Conservation (phyloP, 179 eudicot species). For the Sideroxylon spinosum region DNA sequence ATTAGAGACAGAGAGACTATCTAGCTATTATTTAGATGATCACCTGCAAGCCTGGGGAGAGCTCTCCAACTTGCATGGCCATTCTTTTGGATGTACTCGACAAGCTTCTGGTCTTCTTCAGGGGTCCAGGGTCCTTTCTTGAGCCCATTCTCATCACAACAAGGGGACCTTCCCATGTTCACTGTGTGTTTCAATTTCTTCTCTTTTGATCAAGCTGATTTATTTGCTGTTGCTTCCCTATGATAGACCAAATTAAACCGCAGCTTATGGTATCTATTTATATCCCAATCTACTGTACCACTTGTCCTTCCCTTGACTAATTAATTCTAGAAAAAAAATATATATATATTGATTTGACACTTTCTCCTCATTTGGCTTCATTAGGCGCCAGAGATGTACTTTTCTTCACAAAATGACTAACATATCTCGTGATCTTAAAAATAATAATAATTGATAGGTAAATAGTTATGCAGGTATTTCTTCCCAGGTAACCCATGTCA, state of each 20-base stretch:
- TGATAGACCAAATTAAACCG: neutral
- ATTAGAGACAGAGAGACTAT: neutral
- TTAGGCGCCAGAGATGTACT: neutral
- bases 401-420: neutral
- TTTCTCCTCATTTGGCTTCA: neutral
- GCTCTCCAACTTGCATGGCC: slow-evolving; percentile 48
- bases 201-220: neutral
- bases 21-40: neutral
- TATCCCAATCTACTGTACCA: neutral
- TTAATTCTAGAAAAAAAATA: neutral
- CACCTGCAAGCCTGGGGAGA: slow-evolving; percentile 40
- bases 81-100: slow-evolving; percentile 26
- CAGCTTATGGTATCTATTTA: neutral
- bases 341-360: slow-evolving; percentile 11
- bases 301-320: neutral
- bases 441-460: too few relatives aligned
- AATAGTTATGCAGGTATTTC: neutral
- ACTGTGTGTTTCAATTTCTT: neutral
- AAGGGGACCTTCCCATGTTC: slow-evolving; percentile 19
- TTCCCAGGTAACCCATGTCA: neutral
- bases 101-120: slow-evolving; percentile 37
- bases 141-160: slow-evolving; percentile 18
- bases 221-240: slow-evolving; percentile 3
- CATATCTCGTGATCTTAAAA: neutral
- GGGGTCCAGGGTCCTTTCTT: slow-evolving; percentile 34